Percentiles rank a stretch among this genome's conserved stretches.
Conservation (phyloP, 2,329 filamentous ascomycete species). For the Fusarium poae region DNA sequence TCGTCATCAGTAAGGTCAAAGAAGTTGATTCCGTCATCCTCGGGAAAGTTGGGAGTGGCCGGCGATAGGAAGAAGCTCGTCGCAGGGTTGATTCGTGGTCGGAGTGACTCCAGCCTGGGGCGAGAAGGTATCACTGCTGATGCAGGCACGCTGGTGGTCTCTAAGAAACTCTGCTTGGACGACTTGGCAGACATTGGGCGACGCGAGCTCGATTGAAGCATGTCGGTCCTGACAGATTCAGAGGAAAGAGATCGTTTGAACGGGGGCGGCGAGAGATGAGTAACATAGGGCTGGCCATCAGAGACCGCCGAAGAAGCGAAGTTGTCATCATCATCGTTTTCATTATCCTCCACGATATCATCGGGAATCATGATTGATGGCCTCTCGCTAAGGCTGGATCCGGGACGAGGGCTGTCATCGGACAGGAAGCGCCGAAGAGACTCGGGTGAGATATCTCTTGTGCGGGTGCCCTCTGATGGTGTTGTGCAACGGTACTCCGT, state of each 20-base stretch:
- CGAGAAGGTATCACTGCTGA: constrained; percentile 41
- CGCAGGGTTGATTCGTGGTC: constrained; percentile 47
- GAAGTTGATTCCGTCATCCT: constrained; percentile 60
- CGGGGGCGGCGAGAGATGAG: constrained; percentile 67
- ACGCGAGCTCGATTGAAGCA: constrained; percentile 44
- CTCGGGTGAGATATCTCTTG: constrained; percentile 68
- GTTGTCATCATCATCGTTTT: constrained; percentile 71
- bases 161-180: constrained; percentile 22
- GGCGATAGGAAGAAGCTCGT: constrained; percentile 53
- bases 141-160: constrained; percentile 32
- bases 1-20: constrained; percentile 62
- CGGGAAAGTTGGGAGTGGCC: constrained; percentile 55
- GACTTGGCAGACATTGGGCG: constrained; percentile 44
- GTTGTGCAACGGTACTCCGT: constrained; percentile 39
- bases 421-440: constrained; percentile 65
- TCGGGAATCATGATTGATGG: constrained; percentile 54
- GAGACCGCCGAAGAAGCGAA: constrained; percentile 67
- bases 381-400: constrained; percentile 49
- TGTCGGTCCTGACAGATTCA: constrained; percentile 47
- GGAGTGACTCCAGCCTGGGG: constrained; percentile 42
- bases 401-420: constrained; percentile 57
- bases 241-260: constrained; percentile 55
- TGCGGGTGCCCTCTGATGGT: constrained; percentile 58
- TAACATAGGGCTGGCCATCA: constrained; percentile 60
- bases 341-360: constrained; percentile 55